Percentiles rank a stretch among this genome's conserved stretches.
Evolutionary conservation across 108 stramenopile genomes (phyloP).

Genomic region (Stephanodiscus minutulus): DNA sequence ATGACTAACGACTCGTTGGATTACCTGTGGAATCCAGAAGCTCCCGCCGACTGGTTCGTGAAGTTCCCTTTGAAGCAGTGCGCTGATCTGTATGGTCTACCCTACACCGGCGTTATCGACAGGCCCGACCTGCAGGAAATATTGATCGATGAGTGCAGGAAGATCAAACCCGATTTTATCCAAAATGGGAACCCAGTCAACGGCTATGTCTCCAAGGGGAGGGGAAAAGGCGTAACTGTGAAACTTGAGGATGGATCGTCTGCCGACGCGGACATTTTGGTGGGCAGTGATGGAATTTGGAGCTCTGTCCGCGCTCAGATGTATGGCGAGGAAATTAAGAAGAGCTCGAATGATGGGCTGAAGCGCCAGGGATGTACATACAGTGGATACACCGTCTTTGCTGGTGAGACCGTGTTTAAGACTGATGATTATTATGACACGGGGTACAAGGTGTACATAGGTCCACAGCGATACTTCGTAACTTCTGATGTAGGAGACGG

Average conservation of each 20-base stretch:
- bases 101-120: slow-evolving; percentile 95
- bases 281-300: slow-evolving; percentile 98
- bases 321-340: slow-evolving; percentile 91
- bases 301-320: slow-evolving; percentile 92
- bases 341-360: slow-evolving; percentile 50
- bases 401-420: slow-evolving; percentile 90
- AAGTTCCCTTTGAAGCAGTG: slow-evolving; percentile 93
- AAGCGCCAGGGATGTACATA: slow-evolving; percentile 89
- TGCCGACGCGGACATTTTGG: slow-evolving; percentile 86
- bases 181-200: slow-evolving; percentile 79
- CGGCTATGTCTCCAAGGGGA: slow-evolving; percentile 72
- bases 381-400: slow-evolving; percentile 97
- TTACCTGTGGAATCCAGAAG: slow-evolving; percentile 81
- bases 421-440: slow-evolving; percentile 94
- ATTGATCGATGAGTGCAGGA: slow-evolving; percentile 91
- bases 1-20: slow-evolving; percentile 86
- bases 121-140: slow-evolving; percentile 97
- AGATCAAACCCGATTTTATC: slow-evolving; percentile 83
- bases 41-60: slow-evolving; percentile 94
- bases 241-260: slow-evolving; percentile 77
- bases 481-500: slow-evolving; percentile 95
- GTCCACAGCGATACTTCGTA: slow-evolving; percentile 96
- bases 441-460: slow-evolving; percentile 96
- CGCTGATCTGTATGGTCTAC: slow-evolving; percentile 79
- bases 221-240: slow-evolving; percentile 82